Base-by-base conservation (phyloP, 768 basidiomycete species). In the Suillus placidus region DNA sequence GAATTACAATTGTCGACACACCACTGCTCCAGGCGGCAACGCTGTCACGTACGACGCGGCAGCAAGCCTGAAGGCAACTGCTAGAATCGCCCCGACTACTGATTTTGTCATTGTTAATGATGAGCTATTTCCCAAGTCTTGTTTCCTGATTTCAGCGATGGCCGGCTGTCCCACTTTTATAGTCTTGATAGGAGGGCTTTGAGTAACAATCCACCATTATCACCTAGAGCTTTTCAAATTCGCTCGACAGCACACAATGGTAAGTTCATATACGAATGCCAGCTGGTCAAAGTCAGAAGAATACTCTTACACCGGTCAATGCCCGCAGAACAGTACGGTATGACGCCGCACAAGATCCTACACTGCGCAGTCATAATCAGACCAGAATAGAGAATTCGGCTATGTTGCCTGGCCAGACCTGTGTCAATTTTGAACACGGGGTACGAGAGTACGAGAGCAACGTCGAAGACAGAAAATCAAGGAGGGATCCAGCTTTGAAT, bases 1-100 rank as follows among this genome's bases (percentile, higher is more conserved):
- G 1, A 40, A 60, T n/a, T 30, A 23, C 20, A 26, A 35, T 38
- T 18, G 35, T 16, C 23, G 2, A 52, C 62, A 16, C 30, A 63
- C 62, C 34, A 63, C 23, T 58, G 54, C 54, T 63, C 62, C 62
- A 37, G 62, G 54, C n/a, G 54, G 52, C 5, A 10, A 61, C 9
- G 38, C 51, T 57, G 16, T 51, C 35, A 12, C 12, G 20, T 26
- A 40, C 12, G 35, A 38, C 10, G 18, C 16, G n/a, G 35, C 52
- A 18, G 32, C 52, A 56, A 58, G 12, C 26, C 26, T 26, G 26
- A 26, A 26, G 9, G 40, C 20, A 13, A 38, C 35, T 30, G 54
- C 14, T 8, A 61, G 23, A 32, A 38, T 60, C 30, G 14, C 23
- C 26, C 37, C 37, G 16, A 23, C 37, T 30, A 16, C 16, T 18